phyloP scores from a whole-genome alignment of 805 yeast species.

The Yamadazyma philogaea region DNA sequence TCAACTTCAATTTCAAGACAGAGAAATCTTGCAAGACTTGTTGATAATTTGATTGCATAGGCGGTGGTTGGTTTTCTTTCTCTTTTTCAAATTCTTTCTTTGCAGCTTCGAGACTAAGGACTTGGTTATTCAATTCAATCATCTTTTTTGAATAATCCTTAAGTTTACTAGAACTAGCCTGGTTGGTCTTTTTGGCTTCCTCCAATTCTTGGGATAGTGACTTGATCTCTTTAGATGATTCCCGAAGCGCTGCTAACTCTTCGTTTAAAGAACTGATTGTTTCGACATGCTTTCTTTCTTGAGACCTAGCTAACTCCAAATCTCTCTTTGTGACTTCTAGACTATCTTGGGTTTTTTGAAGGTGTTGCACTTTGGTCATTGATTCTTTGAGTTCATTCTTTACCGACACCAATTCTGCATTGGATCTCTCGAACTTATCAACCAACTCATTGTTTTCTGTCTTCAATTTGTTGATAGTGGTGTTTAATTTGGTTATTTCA shows the following conservation, averaged over 20 bases:
- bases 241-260: constrained; percentile 7
- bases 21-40: constrained; percentile 44
- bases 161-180: constrained; percentile 3
- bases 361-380: not conserved
- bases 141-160: constrained; percentile 29
- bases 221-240: constrained; percentile 1
- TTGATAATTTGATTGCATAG: constrained; percentile 16
- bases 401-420: constrained; percentile 10
- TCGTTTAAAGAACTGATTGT: constrained; percentile 4
- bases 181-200: constrained; percentile 4
- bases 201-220: constrained; percentile 3
- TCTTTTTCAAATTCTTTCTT: constrained; percentile 23
- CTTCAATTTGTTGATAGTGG: constrained; percentile 11
- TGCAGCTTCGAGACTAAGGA: constrained; percentile 21
- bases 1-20: constrained; percentile 47
- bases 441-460: constrained; percentile 11
- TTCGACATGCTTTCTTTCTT: constrained; percentile 6
- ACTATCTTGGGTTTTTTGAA: not conserved
- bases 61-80: constrained; percentile 37
- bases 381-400: constrained; percentile 11
- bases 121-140: constrained; percentile 20
- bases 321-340: not conserved
- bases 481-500: constrained; percentile 10
- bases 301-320: not conserved
- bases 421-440: constrained; percentile 12